Conservation (phyloP, 805 yeast genomes). For the Yarrowia porcina region DNA sequence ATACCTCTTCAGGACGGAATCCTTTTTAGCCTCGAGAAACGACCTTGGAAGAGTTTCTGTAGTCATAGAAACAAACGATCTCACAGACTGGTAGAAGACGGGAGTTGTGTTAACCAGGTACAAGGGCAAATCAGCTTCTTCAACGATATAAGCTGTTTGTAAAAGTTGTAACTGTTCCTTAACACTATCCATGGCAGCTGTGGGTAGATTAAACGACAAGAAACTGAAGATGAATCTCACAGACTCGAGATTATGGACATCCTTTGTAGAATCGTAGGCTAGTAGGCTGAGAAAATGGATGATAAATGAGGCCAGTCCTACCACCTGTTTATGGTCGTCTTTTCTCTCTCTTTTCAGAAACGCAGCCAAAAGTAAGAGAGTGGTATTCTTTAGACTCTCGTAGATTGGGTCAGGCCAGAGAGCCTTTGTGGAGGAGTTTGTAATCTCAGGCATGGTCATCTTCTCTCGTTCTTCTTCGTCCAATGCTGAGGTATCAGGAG, state of each 20-base stretch:
- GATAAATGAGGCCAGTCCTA: neutral
- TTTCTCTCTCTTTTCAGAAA: neutral
- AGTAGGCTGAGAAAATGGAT: neutral
- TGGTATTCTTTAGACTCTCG: neutral
- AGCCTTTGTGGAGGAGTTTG: no score
- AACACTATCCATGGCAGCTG: neutral
- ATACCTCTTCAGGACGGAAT: neutral
- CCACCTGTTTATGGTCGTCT: neutral
- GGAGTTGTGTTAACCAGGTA: neutral
- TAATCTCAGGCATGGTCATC: neutral
- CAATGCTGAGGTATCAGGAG: neutral
- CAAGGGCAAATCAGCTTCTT: neutral
- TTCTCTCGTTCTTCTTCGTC: neutral
- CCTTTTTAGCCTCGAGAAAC: neutral
- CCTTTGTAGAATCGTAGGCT: neutral
- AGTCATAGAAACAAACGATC: neutral
- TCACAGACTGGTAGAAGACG: neutral
- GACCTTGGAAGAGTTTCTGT: neutral
- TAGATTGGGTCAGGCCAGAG: neutral
- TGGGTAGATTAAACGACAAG: neutral
- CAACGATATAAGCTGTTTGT: neutral
- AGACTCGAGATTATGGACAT: neutral
- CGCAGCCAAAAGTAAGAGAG: neutral
- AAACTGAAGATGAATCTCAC: neutral
- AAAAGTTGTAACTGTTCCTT: neutral